Percentiles rank a stretch among this genome's conserved stretches.
Evolutionary conservation across 345 rosid species (phyloP).

Genomic region (Citrus australasica): DNA sequence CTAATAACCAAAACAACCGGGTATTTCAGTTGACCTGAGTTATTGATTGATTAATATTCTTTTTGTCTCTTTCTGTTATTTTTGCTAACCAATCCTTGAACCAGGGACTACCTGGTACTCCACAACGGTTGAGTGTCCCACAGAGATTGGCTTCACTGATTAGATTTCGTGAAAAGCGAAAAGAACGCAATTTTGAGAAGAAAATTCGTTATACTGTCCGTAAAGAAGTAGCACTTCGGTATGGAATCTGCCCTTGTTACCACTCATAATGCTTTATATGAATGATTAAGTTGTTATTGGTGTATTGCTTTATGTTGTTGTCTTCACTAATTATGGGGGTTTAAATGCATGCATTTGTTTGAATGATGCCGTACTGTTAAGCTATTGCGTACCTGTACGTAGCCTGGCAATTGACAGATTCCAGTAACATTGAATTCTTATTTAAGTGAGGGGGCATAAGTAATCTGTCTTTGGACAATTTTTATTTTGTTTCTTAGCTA

Average conservation of each 20-base stretch:
- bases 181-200: conserved; percentile 64
- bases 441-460: background rate
- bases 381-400: background rate
- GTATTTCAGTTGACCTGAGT: conserved; percentile 13
- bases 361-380: background rate
- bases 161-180: conserved; percentile 63
- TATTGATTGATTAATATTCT: background rate
- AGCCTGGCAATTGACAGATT: background rate
- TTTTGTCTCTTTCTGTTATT: background rate
- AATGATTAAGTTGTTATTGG: background rate
- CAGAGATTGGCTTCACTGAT: conserved; percentile 58
- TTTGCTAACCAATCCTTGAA: conserved; percentile 21
- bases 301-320: background rate
- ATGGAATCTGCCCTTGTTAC: conserved; percentile 12
- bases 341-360: background rate
- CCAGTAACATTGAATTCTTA: background rate
- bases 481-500: background rate
- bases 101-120: conserved; percentile 50
- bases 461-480: background rate
- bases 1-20: conserved; percentile 33
- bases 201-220: conserved; percentile 65
- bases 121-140: conserved; percentile 56
- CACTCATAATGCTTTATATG: background rate
- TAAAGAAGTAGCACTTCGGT: conserved; percentile 70
- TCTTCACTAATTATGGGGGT: background rate